A percentile compares a stretch with the other conserved stretches of the same genome.
phyloP scores from a whole-genome alignment of 2,329 filamentous ascomycete species.

The Colletotrichum australisinense region DNA sequence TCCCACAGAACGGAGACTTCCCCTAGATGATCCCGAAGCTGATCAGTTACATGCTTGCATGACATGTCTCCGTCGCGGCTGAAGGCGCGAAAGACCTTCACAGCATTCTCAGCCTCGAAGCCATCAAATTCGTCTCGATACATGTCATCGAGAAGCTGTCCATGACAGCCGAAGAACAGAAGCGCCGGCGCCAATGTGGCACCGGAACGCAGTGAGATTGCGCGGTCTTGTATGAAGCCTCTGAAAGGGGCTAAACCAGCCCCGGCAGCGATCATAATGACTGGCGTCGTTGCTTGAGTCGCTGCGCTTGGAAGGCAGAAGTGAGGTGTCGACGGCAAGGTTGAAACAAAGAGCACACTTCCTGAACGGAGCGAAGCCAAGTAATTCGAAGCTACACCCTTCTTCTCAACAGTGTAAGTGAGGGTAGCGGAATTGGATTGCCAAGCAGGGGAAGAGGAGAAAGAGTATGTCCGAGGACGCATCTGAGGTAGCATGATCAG shows the following conservation, averaged over 20 bases:
- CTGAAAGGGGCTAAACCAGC: constrained; percentile 72
- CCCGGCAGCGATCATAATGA: constrained; percentile 64
- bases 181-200: constrained; percentile 68
- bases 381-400: constrained; percentile 38
- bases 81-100: too few relatives aligned
- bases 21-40: too few relatives aligned
- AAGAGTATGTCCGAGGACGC: constrained; percentile 69
- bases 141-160: too few relatives aligned
- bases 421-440: too few relatives aligned
- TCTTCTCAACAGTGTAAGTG: constrained; percentile 37
- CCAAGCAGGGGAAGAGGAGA: constrained; percentile 52
- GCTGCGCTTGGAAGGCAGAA: constrained; percentile 60
- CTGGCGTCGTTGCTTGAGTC: constrained; percentile 52
- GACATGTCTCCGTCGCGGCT: too few relatives aligned
- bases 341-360: constrained; percentile 50
- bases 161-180: constrained; percentile 74
- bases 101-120: too few relatives aligned
- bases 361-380: too few relatives aligned
- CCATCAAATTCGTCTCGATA: too few relatives aligned
- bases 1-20: too few relatives aligned
- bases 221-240: constrained; percentile 72
- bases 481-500: constrained; percentile 80
- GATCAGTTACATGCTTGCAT: too few relatives aligned
- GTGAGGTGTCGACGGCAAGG: constrained; percentile 46
- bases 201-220: constrained; percentile 36